phyloP scores from a whole-genome alignment of 139 green algal species.

The Chlorella sp. region DNA sequence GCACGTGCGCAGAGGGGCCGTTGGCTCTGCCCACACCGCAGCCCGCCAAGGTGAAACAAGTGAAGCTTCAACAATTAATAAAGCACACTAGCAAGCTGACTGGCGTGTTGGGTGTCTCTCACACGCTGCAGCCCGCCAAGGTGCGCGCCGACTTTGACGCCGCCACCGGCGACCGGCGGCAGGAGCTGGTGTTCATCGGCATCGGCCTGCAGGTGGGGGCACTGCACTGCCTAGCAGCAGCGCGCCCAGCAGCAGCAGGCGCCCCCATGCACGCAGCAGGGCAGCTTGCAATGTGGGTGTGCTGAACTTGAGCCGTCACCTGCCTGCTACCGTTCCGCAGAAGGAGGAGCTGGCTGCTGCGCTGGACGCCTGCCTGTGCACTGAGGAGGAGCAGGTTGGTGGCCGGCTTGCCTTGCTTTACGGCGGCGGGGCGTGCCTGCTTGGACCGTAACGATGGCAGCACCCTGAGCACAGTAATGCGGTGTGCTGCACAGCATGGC shows the following conservation, averaged over 20 bases:
- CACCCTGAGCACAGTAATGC: no score
- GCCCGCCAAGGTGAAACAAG: not conserved
- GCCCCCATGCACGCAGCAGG: no score
- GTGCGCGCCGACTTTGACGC: conserved; percentile 57
- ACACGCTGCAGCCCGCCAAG: conserved; percentile 18
- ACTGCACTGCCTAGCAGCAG: not conserved
- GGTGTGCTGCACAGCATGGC: not conserved
- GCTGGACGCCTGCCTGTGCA: conserved; percentile 71
- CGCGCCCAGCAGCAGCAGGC: no score
- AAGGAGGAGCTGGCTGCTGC: conserved; percentile 45
- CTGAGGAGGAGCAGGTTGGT: not conserved
- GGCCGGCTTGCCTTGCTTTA: not conserved
- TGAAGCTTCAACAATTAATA: no score
- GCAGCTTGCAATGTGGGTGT: not conserved
- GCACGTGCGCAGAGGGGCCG: no score
- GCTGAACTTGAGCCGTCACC: not conserved
- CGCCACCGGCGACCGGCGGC: conserved; percentile 44
- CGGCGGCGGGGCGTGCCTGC: no score
- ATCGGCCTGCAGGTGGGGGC: conserved; percentile 58
- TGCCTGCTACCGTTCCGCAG: not conserved
- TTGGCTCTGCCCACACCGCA: no score
- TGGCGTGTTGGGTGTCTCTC: no score
- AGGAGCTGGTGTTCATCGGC: conserved; percentile 89
- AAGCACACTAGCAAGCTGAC: no score
- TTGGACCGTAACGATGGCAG: no score